Evolutionary conservation across 2,329 filamentous ascomycete species (phyloP).

Genomic region (Pyricularia sp.): DNA sequence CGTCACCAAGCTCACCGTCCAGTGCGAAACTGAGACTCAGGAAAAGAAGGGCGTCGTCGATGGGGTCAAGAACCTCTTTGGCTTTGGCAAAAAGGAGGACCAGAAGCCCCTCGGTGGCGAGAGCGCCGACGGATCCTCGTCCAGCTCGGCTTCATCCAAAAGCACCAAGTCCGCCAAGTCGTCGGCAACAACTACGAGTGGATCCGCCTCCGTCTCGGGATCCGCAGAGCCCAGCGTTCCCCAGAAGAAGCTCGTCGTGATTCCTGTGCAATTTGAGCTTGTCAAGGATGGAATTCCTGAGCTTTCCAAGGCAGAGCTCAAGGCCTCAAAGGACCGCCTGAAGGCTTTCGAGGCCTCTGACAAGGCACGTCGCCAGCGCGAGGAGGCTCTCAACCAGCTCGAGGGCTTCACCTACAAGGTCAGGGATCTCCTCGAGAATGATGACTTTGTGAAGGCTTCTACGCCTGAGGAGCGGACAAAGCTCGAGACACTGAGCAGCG

Average conservation of each 20-base stretch:
- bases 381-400: constrained; percentile 86
- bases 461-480: constrained; percentile 56
- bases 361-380: constrained; percentile 61
- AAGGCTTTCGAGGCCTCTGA: constrained; percentile 82
- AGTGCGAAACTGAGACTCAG: constrained; percentile 69
- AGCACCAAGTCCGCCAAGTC: constrained; percentile 8
- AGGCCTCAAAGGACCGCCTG: constrained; percentile 58
- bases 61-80: constrained; percentile 92
- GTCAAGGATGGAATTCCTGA: constrained; percentile 40
- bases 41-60: constrained; percentile 80
- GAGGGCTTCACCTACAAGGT: constrained; percentile 87
- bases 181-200: constrained; percentile 15
- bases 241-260: constrained; percentile 48
- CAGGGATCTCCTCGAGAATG: constrained; percentile 71
- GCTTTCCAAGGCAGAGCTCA: constrained; percentile 38
- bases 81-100: constrained; percentile 84
- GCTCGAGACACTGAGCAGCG: constrained; percentile 60
- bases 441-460: constrained; percentile 62
- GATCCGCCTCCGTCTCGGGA: constrained; percentile 37
- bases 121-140: constrained; percentile 24
- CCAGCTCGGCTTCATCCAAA: constrained; percentile 11
- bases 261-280: constrained; percentile 40
- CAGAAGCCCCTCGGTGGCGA: constrained; percentile 64
- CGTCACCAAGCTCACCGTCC: constrained; percentile 64
- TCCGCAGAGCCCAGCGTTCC: constrained; percentile 41